phyloP scores from a whole-genome alignment of 2,329 filamentous ascomycete genomes.

The Diaporthe ilicicola region DNA sequence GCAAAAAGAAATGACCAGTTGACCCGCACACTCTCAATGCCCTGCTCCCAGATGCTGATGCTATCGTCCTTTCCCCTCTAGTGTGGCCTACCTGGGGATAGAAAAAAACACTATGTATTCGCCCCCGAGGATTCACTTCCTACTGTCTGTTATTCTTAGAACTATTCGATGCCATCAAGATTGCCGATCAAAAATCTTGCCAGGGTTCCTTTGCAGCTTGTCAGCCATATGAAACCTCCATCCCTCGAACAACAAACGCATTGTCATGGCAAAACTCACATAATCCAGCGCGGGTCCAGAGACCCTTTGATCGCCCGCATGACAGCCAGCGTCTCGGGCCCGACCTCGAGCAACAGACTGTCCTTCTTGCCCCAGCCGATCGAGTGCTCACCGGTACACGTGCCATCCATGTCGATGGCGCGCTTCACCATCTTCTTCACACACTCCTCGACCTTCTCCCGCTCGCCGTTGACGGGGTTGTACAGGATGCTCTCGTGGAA shows the following conservation, averaged over 20 bases:
- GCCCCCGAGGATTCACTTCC: not conserved
- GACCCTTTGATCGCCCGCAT: constrained; percentile 88
- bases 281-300: constrained; percentile 84
- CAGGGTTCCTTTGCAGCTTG: constrained; percentile 68
- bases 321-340: constrained; percentile 79
- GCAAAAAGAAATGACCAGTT: not conserved
- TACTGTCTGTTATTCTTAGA: too few relatives aligned
- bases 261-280: constrained; percentile 51
- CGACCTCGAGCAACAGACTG: constrained; percentile 80
- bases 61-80: too few relatives aligned
- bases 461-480: constrained; percentile 71
- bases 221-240: constrained; percentile 21
- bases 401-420: constrained; percentile 94
- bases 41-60: not conserved
- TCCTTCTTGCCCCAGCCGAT: constrained; percentile 89
- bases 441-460: constrained; percentile 78
- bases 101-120: not conserved
- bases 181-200: constrained; percentile 83
- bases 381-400: constrained; percentile 88
- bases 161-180: not conserved
- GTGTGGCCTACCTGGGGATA: not conserved
- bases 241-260: not conserved
- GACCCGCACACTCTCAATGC: not conserved
- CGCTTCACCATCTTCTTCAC: constrained; percentile 91
- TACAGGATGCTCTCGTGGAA: constrained; percentile 96